Evolutionary conservation across 2,329 filamentous ascomycete genomes (phyloP).

Genomic region (Nothophaeocryptopus gaeumannii): DNA sequence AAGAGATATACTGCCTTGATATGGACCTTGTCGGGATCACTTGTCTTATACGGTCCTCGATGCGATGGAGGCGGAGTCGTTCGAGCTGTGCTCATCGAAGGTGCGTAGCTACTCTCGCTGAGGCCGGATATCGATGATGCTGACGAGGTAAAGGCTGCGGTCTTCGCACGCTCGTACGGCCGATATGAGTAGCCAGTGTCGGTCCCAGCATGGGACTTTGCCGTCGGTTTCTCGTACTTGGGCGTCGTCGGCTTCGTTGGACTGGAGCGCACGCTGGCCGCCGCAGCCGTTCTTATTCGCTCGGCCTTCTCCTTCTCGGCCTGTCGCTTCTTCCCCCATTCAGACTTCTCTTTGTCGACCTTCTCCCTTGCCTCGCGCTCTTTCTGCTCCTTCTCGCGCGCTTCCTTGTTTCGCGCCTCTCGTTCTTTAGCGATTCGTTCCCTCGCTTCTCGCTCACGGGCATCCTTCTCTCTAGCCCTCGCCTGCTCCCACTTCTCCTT

Average conservation of each 20-base stretch:
- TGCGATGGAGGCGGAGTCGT: constrained; percentile 78
- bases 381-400: constrained; percentile 40
- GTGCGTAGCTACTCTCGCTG: constrained; percentile 83
- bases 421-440: constrained; percentile 44
- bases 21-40: constrained; percentile 92
- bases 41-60: constrained; percentile 76
- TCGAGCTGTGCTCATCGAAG: constrained; percentile 76
- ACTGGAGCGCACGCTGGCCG: constrained; percentile 32
- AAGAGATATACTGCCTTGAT: constrained; percentile 91
- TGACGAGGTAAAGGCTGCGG: constrained; percentile 50
- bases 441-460: constrained; percentile 48
- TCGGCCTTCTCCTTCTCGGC: constrained; percentile 17
- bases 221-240: constrained; percentile 49
- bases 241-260: constrained; percentile 22
- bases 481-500: constrained; percentile 53
- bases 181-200: constrained; percentile 54
- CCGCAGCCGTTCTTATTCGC: constrained; percentile 26
- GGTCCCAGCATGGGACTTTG: constrained; percentile 58
- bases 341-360: constrained; percentile 42
- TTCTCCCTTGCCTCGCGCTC: constrained; percentile 37
- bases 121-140: constrained; percentile 50
- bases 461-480: constrained; percentile 48
- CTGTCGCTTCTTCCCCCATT: constrained; percentile 36
- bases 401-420: constrained; percentile 37
- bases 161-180: constrained; percentile 31